Evolutionary conservation across 2,329 filamentous ascomycete genomes (phyloP), one percentile per base, ranked within the genome.

Genomic region (Pseudopithomyces maydicus): DNA sequence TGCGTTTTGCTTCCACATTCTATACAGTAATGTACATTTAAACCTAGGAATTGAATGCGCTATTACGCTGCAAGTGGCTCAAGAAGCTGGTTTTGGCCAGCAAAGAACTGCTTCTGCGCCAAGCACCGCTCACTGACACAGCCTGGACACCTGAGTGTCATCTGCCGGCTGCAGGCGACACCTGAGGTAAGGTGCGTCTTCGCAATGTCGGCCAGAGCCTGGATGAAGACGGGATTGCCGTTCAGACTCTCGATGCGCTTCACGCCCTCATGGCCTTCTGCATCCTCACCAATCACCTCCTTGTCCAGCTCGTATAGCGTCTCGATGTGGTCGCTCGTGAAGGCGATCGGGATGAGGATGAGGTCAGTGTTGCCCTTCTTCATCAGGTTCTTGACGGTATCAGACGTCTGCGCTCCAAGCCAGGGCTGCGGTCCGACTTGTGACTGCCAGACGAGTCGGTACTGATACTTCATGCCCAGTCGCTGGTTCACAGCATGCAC

Each of bases 271-370:
- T 82, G 78, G 6, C 76, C 73, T 42, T 72, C 88, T 1, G 85
- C 91, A 35, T 73, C 71, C 76, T 96, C 93, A 56, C 91, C 90
- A 70, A 99, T 98, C 38, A 99, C 92, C 78, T 99, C 95, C 68
- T 91, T 84, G 74, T 99, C 95, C 51, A 99, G 81, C 77, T 99
- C 95, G 74, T 89, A 98, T 0, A 99, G 82, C 0, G 95, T 99
- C 79, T 99, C 95, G 65, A 99, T 99, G 74, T 99, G 95, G 70
- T 99, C 95, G n/a, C 91, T 96, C 0, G 95, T 99, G 74, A 99
- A 99, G 6, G 95, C 95, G 63, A 99, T 96, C 0, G 95, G 95
- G 54, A 99, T 92, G 6, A 99, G 82, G 1, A 97, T 83, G 53
- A 99, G 82, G 72, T 99, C 92, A 54, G 89, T 96, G 71, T 97